Evolutionary conservation across 495 filamentous ascomycete genomes (phyloP), one percentile per base, ranked within the genome.

Genomic region (Apiosordaria backusii): DNA sequence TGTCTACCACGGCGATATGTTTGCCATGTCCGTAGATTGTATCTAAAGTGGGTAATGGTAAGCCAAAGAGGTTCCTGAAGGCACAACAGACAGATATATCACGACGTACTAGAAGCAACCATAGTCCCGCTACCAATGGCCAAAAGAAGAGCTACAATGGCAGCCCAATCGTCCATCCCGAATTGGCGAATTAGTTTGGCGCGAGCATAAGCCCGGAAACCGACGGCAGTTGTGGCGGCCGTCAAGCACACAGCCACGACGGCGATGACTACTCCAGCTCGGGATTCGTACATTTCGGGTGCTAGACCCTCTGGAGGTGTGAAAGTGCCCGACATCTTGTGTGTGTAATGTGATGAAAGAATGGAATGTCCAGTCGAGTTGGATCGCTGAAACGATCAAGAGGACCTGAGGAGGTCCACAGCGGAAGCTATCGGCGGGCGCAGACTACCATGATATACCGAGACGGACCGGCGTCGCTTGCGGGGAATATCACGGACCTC

Each of bases 121-220:
- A 69, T 71, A 18, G 63, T 60, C 4, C 74, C 72, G 35, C 72
- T 74, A 3, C 72, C 72, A 1, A 67, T 50, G 16, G 71, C 70
- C 16, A 75, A 65, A 22, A 74, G 18, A 5, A 74, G 22, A 16
- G 74, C 70, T n/a, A 67, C 45, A 21, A 75, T 67, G 13, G 74
- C 74, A 15, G 70, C 68, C 62, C 63, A 77, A 62, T 83, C 81
- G 60, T 83, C 81, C 6, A 69, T 18, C n/a, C 81, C 81, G 63
- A 82, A 76, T 61, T 77, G 76, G 50, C 73, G 77, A 26, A 82
- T 72, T 45, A 82, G 65, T 60, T 70, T 59, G 21, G 70, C 71
- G 50, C 81, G 75, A 53, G 76, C 73, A 63, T 83, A 82, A 21
- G 74, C 67, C 57, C 81, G 74, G 29, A 81, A 67, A 15, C 66